Base-by-base conservation (phyloP, 768 basidiomycete species). In the Phanerodontia chrysosporium region DNA sequence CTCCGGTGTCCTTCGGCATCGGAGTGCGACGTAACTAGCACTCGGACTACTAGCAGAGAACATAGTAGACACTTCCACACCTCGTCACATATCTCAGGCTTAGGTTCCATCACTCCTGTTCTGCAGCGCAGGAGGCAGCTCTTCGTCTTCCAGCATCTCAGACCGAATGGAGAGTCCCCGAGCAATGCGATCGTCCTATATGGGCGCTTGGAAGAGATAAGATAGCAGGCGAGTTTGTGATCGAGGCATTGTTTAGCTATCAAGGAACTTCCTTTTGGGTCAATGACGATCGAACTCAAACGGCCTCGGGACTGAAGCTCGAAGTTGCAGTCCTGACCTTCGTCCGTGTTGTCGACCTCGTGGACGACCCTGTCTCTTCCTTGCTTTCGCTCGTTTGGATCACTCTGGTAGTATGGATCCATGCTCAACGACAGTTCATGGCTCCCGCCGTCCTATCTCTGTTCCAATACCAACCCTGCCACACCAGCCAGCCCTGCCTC, bases 371-470 rank as follows among this genome's bases (percentile, higher is more conserved):
- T 27, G 14, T 16, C 22, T 16, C n/a, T n/a, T 28, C 22, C 9
- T 49, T 30, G 30, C 12, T 29, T 24, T 16, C 35, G 30, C 25
- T 35, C 21, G 8, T 13, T 13, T 39, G 16, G 21, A 22, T 39
- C 35, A 10, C 32, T 13, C 22, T 9, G 13, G 14, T 18, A 14
- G 28, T 29, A 62, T 62, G 58, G 62, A 63, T 39, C 51, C 58
- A 16, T 58, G 51, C 30, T 55, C 54, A 5, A 55, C 44, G 7
- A 59, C 58, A 3, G 49, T 63, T 2, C 3, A 25, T 22, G 62
- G 62, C 10, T 63, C 62, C 13, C 58, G 62, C 45, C 58, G 57
- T 45, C 62, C 62, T 12, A 51, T 63, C 8, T 18, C 28, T n/a
- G 25, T 59, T 22, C 55, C 58, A 14, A 16, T 49, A 25, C 46